These are phyloP conservation scores for Phyllostachys edulis DNA, from an alignment of 176 grass and related monocot species.

Conservation along the genomic window DNA sequence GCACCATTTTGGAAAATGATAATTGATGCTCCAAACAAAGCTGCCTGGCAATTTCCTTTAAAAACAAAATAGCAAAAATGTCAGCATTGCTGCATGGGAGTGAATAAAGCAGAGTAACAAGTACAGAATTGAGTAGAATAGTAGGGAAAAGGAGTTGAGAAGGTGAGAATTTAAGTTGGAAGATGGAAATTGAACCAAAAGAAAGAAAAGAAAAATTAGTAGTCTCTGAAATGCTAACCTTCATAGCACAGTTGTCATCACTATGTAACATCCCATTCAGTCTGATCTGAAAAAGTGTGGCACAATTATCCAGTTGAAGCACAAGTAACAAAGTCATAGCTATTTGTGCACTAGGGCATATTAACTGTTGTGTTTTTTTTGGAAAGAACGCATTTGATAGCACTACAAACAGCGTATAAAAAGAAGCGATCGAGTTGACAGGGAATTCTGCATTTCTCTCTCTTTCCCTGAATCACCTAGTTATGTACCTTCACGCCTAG, in stretches of 20 bases:
- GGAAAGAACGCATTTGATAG: background rate
- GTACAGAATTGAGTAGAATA: background rate
- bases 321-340: background rate
- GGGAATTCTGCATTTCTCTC: background rate
- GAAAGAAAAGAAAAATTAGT: too few species aligned
- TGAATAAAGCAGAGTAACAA: conserved; percentile 3
- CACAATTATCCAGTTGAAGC: conserved; percentile 2
- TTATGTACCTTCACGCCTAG: background rate
- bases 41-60: conserved; percentile 97
- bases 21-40: conserved; percentile 83
- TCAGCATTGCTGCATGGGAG: background rate
- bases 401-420: background rate
- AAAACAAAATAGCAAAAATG: background rate
- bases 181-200: conserved; percentile 3
- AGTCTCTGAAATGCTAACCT: conserved; percentile 42
- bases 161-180: background rate
- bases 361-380: background rate
- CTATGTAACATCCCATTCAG: conserved; percentile 86
- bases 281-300: conserved; percentile 63
- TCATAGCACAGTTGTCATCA: conserved; percentile 74
- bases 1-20: conserved; percentile 94
- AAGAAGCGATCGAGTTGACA: background rate
- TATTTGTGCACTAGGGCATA: background rate
- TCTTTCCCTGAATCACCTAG: background rate
- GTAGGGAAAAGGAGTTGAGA: conserved; percentile 17